Evolutionary conservation across 129 eudicot genomes (phyloP).

Genomic region (Calendula officinalis): DNA sequence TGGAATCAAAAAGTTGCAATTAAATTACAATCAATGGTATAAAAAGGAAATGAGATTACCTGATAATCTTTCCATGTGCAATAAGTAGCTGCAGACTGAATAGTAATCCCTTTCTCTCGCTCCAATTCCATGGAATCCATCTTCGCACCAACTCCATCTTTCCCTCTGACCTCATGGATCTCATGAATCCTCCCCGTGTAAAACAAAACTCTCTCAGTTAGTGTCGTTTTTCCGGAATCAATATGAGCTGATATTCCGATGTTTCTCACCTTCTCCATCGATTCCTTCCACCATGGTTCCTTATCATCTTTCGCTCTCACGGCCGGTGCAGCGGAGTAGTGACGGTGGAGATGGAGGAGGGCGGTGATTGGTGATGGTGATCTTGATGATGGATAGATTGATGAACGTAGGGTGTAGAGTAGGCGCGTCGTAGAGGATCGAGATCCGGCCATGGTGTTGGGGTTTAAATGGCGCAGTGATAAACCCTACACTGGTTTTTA

Average conservation of each 20-base stretch:
- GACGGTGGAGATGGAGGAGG: constrained; percentile 56
- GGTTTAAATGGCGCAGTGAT: constrained; percentile 34
- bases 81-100: constrained; percentile 96
- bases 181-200: constrained; percentile 96
- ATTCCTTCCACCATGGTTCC: constrained; percentile 81
- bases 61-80: constrained; percentile 93
- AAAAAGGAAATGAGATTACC: constrained; percentile 36
- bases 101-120: constrained; percentile 92
- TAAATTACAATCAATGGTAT: too few species aligned
- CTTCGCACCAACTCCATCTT: constrained; percentile 96
- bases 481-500: constrained; percentile 32
- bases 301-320: constrained; percentile 58
- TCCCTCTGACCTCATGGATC: constrained; percentile 96
- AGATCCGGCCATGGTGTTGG: constrained; percentile 55
- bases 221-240: constrained; percentile 93
- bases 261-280: constrained; percentile 75
- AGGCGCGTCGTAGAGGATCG: constrained; percentile 66
- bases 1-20: neutral
- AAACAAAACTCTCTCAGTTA: constrained; percentile 77
- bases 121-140: constrained; percentile 99
- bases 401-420: constrained; percentile 58
- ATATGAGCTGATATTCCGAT: constrained; percentile 97
- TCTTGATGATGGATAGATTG: constrained; percentile 23
- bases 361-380: constrained; percentile 51
- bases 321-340: constrained; percentile 71